These are phyloP conservation scores for Pisolithus marmoratus DNA, from an alignment of 768 basidiomycete genomes.

Conservation along the genomic window DNA sequence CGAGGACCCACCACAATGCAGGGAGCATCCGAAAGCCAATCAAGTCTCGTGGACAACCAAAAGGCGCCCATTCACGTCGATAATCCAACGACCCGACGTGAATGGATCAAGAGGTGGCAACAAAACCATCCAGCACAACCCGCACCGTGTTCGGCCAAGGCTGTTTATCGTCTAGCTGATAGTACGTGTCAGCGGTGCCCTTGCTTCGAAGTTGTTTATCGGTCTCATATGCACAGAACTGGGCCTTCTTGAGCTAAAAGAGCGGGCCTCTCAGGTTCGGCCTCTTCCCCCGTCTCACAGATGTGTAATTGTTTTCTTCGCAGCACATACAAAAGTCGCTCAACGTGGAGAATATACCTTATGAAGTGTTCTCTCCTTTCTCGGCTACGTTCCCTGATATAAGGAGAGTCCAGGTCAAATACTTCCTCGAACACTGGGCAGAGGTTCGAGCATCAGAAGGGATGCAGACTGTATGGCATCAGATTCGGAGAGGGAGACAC, in stretches of 20 bases:
- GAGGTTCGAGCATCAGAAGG: slow-evolving; percentile 79
- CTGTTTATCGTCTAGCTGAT: slow-evolving; percentile 78
- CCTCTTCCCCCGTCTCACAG: neutral
- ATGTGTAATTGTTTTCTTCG: slow-evolving; percentile 4
- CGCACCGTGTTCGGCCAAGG: slow-evolving; percentile 77
- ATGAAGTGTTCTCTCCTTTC: slow-evolving; percentile 84
- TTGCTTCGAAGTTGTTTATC: neutral
- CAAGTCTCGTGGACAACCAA: slow-evolving; percentile 22
- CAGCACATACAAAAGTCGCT: slow-evolving; percentile 75
- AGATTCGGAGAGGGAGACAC: slow-evolving; percentile 77
- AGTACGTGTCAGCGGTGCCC: slow-evolving; percentile 37
- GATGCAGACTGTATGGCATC: slow-evolving; percentile 80
- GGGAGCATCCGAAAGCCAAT: slow-evolving; percentile 32
- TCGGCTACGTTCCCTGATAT: slow-evolving; percentile 78
- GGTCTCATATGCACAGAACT: slow-evolving; percentile 43
- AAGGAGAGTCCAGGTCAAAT: slow-evolving; percentile 74
- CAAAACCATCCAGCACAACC: slow-evolving; percentile 54
- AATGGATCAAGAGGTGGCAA: slow-evolving; percentile 75
- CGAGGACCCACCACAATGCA: slow-evolving; percentile 7
- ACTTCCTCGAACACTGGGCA: slow-evolving; percentile 76
- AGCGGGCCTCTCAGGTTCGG: slow-evolving; percentile 55
- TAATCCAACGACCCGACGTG: slow-evolving; percentile 38
- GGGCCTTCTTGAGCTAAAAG: slow-evolving; percentile 65
- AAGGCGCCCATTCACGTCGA: slow-evolving; percentile 10
- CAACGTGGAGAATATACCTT: slow-evolving; percentile 73